phyloP scores from a whole-genome alignment of 352 stramenopile species.

The Globisporangium spiculum region DNA sequence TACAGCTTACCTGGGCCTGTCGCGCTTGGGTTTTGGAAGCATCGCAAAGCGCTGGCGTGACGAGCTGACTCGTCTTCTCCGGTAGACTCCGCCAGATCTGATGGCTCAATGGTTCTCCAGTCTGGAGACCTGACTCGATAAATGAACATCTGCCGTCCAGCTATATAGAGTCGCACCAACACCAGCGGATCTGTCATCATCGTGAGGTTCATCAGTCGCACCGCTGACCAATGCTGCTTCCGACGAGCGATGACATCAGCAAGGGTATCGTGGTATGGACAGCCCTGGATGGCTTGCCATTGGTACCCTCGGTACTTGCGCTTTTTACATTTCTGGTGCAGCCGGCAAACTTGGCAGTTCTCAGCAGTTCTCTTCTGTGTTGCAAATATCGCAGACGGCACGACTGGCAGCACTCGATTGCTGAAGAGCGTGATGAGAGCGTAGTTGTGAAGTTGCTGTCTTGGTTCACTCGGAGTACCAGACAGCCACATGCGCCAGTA shows the following conservation, averaged over 20 bases:
- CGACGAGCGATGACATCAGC: constrained; percentile 4
- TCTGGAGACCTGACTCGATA: neutral
- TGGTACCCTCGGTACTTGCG: neutral
- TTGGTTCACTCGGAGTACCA: neutral
- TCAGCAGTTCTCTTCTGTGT: neutral
- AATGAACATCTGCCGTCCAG: constrained; percentile 9
- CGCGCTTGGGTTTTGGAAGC: no score
- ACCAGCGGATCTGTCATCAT: constrained; percentile 15
- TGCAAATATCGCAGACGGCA: neutral
- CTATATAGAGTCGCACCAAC: neutral
- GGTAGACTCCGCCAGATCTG: neutral
- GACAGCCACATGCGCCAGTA: constrained; percentile 10
- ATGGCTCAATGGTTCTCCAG: neutral
- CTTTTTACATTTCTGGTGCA: neutral
- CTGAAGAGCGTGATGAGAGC: neutral
- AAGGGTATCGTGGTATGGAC: neutral
- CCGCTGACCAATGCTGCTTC: constrained; percentile 1
- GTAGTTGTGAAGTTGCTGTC: neutral
- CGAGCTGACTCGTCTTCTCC: neutral
- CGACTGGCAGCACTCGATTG: neutral
- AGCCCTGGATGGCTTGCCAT: constrained; percentile 4
- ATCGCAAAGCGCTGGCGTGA: no score
- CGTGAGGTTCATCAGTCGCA: constrained; percentile 16
- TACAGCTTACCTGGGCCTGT: neutral
- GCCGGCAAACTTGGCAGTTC: neutral